A percentile compares a stretch with the other conserved stretches of the same genome.
Conservation (phyloP, 805 yeast genomes). For the Ogataea zsoltii region DNA sequence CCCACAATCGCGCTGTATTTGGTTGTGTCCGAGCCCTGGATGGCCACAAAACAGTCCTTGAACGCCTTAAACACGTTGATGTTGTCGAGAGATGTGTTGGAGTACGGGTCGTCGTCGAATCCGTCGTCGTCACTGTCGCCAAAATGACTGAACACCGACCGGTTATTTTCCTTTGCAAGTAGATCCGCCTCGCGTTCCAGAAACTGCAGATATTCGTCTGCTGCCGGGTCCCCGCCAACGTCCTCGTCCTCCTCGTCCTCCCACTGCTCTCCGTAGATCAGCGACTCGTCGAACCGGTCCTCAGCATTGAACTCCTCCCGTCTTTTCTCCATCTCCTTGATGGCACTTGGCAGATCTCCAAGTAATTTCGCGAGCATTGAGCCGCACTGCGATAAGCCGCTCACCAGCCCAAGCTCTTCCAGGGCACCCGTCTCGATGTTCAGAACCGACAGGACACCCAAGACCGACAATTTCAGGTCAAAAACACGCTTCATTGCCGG, state of each 20-base stretch:
- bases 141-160: constrained; percentile 31
- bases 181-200: constrained; percentile 46
- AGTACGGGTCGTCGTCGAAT: constrained; percentile 79
- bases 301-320: constrained; percentile 53
- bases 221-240: constrained; percentile 17
- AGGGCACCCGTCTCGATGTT: constrained; percentile 28
- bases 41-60: constrained; percentile 49
- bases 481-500: constrained; percentile 65
- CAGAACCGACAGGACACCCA: constrained; percentile 62
- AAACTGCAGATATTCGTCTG: constrained; percentile 51
- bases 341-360: constrained; percentile 69
- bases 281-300: constrained; percentile 20
- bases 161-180: constrained; percentile 34
- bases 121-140: constrained; percentile 56
- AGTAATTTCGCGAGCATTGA: constrained; percentile 51
- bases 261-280: constrained; percentile 31
- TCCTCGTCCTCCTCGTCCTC: constrained; percentile 32
- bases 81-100: constrained; percentile 76
- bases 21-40: constrained; percentile 48
- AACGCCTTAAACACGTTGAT: constrained; percentile 71
- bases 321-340: constrained; percentile 61
- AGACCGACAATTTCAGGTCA: constrained; percentile 73
- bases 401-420: constrained; percentile 28
- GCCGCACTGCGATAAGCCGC: constrained; percentile 50
- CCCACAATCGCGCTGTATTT: constrained; percentile 27